Evolutionary conservation across 2,329 filamentous ascomycete species (phyloP).

Genomic region (Polychaeton citri): DNA sequence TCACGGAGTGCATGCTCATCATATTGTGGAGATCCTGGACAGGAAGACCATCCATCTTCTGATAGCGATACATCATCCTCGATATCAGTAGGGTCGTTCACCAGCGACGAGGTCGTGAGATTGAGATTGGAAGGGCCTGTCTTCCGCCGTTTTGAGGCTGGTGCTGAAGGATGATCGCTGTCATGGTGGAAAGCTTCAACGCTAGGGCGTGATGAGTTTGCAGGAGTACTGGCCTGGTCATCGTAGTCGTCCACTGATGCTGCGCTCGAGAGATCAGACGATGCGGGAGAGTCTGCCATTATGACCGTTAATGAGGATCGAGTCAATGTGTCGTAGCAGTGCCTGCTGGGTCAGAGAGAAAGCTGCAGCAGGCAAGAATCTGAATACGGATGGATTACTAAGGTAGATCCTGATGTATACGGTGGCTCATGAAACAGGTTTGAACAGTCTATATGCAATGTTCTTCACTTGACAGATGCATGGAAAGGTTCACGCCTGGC

Average conservation of each 20-base stretch:
- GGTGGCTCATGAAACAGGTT: too few relatives aligned
- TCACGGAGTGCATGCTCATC: constrained; percentile 27
- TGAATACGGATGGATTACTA: too few relatives aligned
- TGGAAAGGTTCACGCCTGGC: too few relatives aligned
- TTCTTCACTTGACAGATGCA: too few relatives aligned
- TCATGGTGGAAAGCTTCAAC: constrained; percentile 24
- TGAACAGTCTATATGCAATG: too few relatives aligned
- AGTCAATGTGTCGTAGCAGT: too few relatives aligned
- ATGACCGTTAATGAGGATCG: too few relatives aligned
- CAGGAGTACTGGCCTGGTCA: constrained; percentile 41
- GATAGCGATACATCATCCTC: constrained; percentile 52
- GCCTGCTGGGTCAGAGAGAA: too few relatives aligned
- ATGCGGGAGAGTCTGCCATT: constrained; percentile 36
- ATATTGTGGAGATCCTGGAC: constrained; percentile 40
- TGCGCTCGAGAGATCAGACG: constrained; percentile 49
- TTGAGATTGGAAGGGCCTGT: constrained; percentile 17
- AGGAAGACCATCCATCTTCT: constrained; percentile 75
- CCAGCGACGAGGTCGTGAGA: constrained; percentile 22
- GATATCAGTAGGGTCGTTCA: constrained; percentile 12
- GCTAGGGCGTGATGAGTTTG: constrained; percentile 32
- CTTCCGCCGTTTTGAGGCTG: constrained; percentile 26
- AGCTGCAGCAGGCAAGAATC: too few relatives aligned
- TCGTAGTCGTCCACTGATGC: constrained; percentile 50
- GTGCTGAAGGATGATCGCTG: constrained; percentile 11
- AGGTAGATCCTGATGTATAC: too few relatives aligned